Evolutionary conservation across 768 basidiomycete species (phyloP).

Genomic region (Infundibulicybe gibba): DNA sequence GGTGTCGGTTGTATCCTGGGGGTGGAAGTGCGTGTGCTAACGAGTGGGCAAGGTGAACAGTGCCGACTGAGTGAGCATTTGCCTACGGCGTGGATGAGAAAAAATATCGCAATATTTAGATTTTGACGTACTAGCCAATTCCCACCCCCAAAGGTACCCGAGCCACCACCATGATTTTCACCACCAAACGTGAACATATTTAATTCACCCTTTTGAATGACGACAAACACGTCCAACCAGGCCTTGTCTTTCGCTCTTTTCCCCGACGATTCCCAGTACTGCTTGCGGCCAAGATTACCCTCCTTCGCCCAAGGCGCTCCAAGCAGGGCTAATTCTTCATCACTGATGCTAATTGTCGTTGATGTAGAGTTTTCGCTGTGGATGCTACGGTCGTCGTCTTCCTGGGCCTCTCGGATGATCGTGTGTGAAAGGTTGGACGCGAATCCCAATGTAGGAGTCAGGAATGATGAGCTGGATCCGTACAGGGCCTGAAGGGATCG

Average conservation of each 20-base stretch:
- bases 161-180: slow-evolving; percentile 46
- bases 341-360: slow-evolving; percentile 82
- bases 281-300: slow-evolving; percentile 91
- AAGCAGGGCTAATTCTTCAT: slow-evolving; percentile 92
- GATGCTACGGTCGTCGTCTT: slow-evolving; percentile 77
- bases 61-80: slow-evolving; percentile 84
- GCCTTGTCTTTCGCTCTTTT: slow-evolving; percentile 84
- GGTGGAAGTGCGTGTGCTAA: slow-evolving; percentile 84
- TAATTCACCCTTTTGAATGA: slow-evolving; percentile 91
- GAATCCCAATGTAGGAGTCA: slow-evolving; percentile 90
- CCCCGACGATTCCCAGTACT: slow-evolving; percentile 85
- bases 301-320: slow-evolving; percentile 99
- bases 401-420: slow-evolving; percentile 92
- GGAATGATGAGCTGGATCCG: slow-evolving; percentile 63
- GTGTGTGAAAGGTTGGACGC: slow-evolving; percentile 94
- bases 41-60: slow-evolving; percentile 81
- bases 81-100: slow-evolving; percentile 43
- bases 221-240: slow-evolving; percentile 95
- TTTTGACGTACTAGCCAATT: slow-evolving; percentile 90
- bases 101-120: neutral
- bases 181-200: slow-evolving; percentile 96
- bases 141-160: slow-evolving; percentile 83
- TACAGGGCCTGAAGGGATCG: slow-evolving; percentile 43
- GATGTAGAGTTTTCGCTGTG: slow-evolving; percentile 62
- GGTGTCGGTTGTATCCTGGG: slow-evolving; percentile 86